These are phyloP conservation scores for Neophaeococcomyces mojaviensis DNA, from an alignment of 2,329 filamentous ascomycete genomes.

Conservation along the genomic window DNA sequence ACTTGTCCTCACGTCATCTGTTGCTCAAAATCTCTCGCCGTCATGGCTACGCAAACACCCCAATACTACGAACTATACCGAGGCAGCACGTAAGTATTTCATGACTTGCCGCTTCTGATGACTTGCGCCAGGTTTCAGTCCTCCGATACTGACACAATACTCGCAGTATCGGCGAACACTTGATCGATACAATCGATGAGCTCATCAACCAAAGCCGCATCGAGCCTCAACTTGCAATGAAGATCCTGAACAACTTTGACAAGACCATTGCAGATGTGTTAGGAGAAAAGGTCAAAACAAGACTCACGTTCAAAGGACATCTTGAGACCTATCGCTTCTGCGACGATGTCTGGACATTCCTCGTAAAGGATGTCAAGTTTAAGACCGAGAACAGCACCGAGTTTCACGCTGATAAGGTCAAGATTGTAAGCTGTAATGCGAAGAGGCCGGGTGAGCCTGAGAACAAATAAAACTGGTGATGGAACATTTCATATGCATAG, in stretches of 20 bases:
- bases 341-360: constrained; percentile 98
- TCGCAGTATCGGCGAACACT: constrained; percentile 75
- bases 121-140: constrained; percentile 3
- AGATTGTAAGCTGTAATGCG: constrained; percentile 96
- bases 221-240: constrained; percentile 97
- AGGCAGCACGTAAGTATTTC: constrained; percentile 72
- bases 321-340: constrained; percentile 98
- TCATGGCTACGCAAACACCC: constrained; percentile 38
- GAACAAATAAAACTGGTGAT: not conserved
- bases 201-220: constrained; percentile 91
- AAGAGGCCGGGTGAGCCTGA: constrained; percentile 60
- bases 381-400: constrained; percentile 80
- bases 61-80: constrained; percentile 92
- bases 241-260: constrained; percentile 93
- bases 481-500: not conserved
- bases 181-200: constrained; percentile 95
- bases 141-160: constrained; percentile 18
- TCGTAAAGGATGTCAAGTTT: constrained; percentile 98
- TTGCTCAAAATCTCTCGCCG: constrained; percentile 23
- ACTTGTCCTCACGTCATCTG: no score
- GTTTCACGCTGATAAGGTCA: constrained; percentile 82
- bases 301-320: constrained; percentile 94
- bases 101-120: constrained; percentile 12
- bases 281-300: constrained; percentile 83
- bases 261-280: constrained; percentile 85